Conservation (phyloP, 2,329 filamentous ascomycete genomes). For the Cordyceps cateniannulata region DNA sequence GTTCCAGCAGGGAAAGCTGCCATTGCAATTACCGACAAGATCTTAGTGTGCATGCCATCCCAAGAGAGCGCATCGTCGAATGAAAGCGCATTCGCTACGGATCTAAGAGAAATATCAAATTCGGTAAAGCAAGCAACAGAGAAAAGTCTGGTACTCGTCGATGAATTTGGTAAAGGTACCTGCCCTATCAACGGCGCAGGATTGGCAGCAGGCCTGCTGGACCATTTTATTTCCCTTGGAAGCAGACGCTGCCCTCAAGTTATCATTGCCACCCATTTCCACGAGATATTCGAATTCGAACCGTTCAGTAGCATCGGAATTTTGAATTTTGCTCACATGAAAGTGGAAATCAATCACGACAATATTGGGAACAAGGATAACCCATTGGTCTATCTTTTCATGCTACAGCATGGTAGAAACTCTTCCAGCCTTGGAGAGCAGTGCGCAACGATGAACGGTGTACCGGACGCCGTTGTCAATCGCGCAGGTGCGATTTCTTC, state of each 20-base stretch:
- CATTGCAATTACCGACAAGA: constrained; percentile 87
- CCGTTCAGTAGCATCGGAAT: constrained; percentile 44
- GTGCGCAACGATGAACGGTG: constrained; percentile 82
- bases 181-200: constrained; percentile 52
- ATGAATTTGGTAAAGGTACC: constrained; percentile 77
- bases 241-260: constrained; percentile 44
- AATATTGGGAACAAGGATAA: constrained; percentile 41
- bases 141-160: constrained; percentile 77
- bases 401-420: constrained; percentile 59
- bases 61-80: constrained; percentile 53
- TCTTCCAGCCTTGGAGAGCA: constrained; percentile 76
- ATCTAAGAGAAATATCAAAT: constrained; percentile 79
- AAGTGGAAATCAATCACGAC: constrained; percentile 55
- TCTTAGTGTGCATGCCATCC: constrained; percentile 78
- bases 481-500: constrained; percentile 69
- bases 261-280: constrained; percentile 56
- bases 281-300: constrained; percentile 65
- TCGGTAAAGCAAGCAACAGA: constrained; percentile 68
- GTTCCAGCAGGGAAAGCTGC: constrained; percentile 72
- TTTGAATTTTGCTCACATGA: constrained; percentile 64
- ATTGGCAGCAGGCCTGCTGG: constrained; percentile 50
- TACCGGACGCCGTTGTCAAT: constrained; percentile 63
- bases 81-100: constrained; percentile 64
- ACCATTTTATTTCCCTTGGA: constrained; percentile 46
- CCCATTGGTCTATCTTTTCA: constrained; percentile 70